Conservation (phyloP, 1,284 basidiomycete genomes). For the Termitomyces sp. region DNA sequence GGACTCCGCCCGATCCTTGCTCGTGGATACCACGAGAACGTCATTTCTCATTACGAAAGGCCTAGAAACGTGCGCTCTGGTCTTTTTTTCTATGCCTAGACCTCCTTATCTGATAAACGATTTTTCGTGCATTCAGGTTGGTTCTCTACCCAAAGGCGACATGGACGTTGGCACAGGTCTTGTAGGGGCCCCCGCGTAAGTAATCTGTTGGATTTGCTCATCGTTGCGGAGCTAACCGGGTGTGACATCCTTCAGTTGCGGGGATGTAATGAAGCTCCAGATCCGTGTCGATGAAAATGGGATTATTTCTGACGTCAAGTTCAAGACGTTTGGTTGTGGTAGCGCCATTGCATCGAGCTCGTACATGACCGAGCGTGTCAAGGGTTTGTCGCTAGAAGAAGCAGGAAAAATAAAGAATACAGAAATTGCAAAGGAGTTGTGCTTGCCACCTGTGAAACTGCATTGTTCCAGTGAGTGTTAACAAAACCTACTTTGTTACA, state of each 20-base stretch:
- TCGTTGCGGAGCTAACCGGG: constrained; percentile 27
- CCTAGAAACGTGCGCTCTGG: constrained; percentile 79
- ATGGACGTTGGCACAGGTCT: constrained; percentile 93
- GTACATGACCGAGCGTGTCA: constrained; percentile 98
- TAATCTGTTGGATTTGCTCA: constrained; percentile 23
- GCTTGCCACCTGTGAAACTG: constrained; percentile 94
- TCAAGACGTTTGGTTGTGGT: constrained; percentile 97
- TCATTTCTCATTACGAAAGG: constrained; percentile 93
- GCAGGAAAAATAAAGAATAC: constrained; percentile 98
- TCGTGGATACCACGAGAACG: constrained; percentile 86
- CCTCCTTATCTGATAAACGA: constrained; percentile 53
- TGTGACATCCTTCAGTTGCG: constrained; percentile 47
- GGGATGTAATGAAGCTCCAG: constrained; percentile 98
- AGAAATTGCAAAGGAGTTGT: constrained; percentile 96
- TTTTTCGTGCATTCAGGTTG: constrained; percentile 60
- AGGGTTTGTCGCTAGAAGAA: constrained; percentile 89
- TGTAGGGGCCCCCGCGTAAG: constrained; percentile 95
- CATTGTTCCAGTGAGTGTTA: constrained; percentile 74
- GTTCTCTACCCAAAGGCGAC: constrained; percentile 91
- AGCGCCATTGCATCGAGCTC: constrained; percentile 96
- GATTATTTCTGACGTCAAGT: constrained; percentile 97
- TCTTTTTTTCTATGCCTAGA: constrained; percentile 21
- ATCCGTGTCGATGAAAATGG: constrained; percentile 95
- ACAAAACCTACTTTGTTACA: constrained; percentile 4
- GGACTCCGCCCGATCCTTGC: constrained; percentile 44